phyloP scores from a whole-genome alignment of 179 eudicot species.

The Patellifolia procumbens region DNA sequence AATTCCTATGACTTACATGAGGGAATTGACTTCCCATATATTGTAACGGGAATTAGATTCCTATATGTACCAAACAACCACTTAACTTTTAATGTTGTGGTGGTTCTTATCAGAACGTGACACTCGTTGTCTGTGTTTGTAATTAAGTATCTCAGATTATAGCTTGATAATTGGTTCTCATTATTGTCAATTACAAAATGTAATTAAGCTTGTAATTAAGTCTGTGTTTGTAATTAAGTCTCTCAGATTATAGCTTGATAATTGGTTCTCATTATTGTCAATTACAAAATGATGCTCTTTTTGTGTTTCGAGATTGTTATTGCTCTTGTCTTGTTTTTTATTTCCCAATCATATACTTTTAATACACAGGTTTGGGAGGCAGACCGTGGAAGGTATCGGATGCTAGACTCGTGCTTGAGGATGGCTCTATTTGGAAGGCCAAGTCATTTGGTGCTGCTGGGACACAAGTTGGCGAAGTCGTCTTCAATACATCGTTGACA shows the following conservation, averaged over 20 bases:
- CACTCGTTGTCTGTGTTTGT: neutral
- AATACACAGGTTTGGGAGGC: constrained; percentile 44
- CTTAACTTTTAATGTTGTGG: too few species aligned
- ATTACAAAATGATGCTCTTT: neutral
- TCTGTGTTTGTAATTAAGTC: neutral
- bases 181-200: neutral
- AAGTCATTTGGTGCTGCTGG: constrained; percentile 97
- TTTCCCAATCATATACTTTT: neutral
- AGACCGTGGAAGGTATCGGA: constrained; percentile 95
- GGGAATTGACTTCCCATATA: too few species aligned
- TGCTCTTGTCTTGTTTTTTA: neutral
- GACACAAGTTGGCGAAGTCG: constrained; percentile 99
- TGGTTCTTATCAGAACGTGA: too few species aligned
- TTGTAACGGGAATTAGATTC: too few species aligned
- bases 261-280: neutral
- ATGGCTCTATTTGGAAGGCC: constrained; percentile 94
- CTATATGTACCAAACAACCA: too few species aligned
- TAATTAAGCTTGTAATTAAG: too few species aligned
- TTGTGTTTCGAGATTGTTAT: neutral
- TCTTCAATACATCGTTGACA: constrained; percentile 89
- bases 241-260: neutral
- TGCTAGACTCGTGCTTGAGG: constrained; percentile 94
- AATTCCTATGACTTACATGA: too few species aligned
- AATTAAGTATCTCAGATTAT: neutral
- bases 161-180: neutral